These are phyloP conservation scores for Fusarium azukiicola DNA, from an alignment of 2,329 filamentous ascomycete genomes.

Conservation along the genomic window DNA sequence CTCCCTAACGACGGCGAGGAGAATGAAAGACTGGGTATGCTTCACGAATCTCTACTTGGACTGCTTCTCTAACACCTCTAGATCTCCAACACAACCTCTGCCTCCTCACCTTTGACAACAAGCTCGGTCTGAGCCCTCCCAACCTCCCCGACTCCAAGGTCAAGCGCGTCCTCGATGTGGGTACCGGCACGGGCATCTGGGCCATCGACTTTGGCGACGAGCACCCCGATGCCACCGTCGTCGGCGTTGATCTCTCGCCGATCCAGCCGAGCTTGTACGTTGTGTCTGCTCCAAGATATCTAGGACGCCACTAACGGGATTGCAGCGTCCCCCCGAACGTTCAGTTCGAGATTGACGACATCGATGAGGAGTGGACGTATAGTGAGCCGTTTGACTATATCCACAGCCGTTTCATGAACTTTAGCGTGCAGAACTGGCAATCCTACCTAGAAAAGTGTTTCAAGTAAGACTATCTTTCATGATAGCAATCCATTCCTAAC, in stretches of 20 bases:
- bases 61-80: background rate
- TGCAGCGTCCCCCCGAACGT: slow-evolving; percentile 17
- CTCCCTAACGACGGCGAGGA: slow-evolving; percentile 15
- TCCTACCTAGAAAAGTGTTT: slow-evolving; percentile 9
- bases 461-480: background rate
- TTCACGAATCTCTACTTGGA: background rate
- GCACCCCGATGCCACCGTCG: slow-evolving; percentile 12
- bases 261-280: slow-evolving; percentile 21
- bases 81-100: slow-evolving; percentile 25
- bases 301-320: background rate
- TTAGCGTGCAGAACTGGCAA: slow-evolving; percentile 17
- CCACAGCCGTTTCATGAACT: slow-evolving; percentile 29
- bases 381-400: slow-evolving; percentile 18
- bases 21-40: slow-evolving; percentile 2
- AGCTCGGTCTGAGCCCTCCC: slow-evolving; percentile 14
- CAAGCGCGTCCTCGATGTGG: slow-evolving; percentile 10
- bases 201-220: slow-evolving; percentile 27
- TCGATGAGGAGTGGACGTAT: slow-evolving; percentile 16
- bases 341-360: slow-evolving; percentile 14
- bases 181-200: slow-evolving; percentile 24
- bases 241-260: slow-evolving; percentile 21
- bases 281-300: too few relatives aligned
- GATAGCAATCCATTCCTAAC: background rate
- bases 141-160: slow-evolving; percentile 16
- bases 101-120: slow-evolving; percentile 20